Percentiles rank a stretch among this genome's conserved stretches.
Conservation (phyloP, 495 filamentous ascomycete species). For the Annulohypoxylon stygium region DNA sequence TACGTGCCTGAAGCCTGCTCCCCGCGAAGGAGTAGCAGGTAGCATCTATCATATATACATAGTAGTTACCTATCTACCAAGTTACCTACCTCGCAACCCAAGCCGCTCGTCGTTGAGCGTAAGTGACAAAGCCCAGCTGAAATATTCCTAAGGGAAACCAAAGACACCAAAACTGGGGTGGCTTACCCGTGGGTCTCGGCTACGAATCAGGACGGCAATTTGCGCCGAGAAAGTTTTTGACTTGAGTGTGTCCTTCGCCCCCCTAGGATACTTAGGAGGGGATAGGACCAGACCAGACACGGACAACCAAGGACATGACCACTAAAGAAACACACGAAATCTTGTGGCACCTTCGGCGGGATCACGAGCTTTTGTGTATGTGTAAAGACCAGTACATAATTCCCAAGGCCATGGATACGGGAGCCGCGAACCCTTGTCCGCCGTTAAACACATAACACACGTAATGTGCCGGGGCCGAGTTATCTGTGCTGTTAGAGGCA, state of each 20-base stretch:
- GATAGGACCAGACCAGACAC: not conserved
- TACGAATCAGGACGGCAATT: constrained; percentile 41
- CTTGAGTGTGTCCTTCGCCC: not conserved
- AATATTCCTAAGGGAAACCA: constrained; percentile 25
- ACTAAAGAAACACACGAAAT: constrained; percentile 28
- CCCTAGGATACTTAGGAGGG: not conserved
- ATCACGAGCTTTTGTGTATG: constrained; percentile 40
- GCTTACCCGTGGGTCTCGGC: constrained; percentile 45
- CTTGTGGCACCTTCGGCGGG: constrained; percentile 34
- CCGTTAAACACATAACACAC: constrained; percentile 47
- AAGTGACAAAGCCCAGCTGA: constrained; percentile 32
- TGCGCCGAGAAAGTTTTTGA: constrained; percentile 9
- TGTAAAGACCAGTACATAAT: constrained; percentile 33
- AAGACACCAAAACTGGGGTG: constrained; percentile 11
- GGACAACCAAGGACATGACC: not conserved
- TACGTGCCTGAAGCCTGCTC: constrained; percentile 20
- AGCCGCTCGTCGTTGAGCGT: no score
- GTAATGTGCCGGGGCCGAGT: constrained; percentile 19
- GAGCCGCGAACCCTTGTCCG: constrained; percentile 41
- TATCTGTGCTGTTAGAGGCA: not conserved
- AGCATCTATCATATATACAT: no score
- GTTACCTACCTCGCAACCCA: no score
- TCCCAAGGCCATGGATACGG: constrained; percentile 52
- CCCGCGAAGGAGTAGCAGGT: not conserved
- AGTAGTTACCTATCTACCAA: no score